Conservation (phyloP, 2,329 filamentous ascomycete genomes). For the Furcasterigmium sp. region DNA sequence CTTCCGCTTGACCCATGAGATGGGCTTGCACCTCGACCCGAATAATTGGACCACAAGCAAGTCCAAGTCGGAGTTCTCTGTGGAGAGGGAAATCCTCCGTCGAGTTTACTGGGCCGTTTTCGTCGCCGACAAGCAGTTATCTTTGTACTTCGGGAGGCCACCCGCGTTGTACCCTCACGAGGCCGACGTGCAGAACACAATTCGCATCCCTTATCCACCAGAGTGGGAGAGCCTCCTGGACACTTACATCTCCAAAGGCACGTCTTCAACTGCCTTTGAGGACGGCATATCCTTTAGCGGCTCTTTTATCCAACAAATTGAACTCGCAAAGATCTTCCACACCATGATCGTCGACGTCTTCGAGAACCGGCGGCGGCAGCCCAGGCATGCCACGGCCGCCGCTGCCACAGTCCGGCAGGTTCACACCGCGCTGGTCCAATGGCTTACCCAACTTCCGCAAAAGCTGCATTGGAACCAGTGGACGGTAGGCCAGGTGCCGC, state of each 20-base stretch:
- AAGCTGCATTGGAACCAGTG: conserved; percentile 47
- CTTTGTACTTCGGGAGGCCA: conserved; percentile 44
- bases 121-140: conserved; percentile 44
- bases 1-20: conserved; percentile 44
- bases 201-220: conserved; percentile 41
- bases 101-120: conserved; percentile 47
- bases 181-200: conserved; percentile 43
- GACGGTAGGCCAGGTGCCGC: conserved; percentile 39
- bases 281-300: conserved; percentile 38
- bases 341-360: conserved; percentile 45
- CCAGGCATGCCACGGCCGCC: conserved; percentile 30
- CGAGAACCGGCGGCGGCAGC: conserved; percentile 37
- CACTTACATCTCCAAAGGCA: conserved; percentile 38
- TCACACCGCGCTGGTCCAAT: conserved; percentile 40
- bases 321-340: conserved; percentile 43
- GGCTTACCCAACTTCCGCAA: conserved; percentile 38
- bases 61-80: conserved; percentile 26
- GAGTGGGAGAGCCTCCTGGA: conserved; percentile 42
- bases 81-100: conserved; percentile 41
- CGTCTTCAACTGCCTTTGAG: conserved; percentile 39
- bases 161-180: conserved; percentile 43
- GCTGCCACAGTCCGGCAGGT: conserved; percentile 37
- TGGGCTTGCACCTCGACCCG: conserved; percentile 46
- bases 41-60: conserved; percentile 38
- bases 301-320: conserved; percentile 39